phyloP scores from a whole-genome alignment of 1,284 basidiomycete species.

The Entoloma clypeatum region DNA sequence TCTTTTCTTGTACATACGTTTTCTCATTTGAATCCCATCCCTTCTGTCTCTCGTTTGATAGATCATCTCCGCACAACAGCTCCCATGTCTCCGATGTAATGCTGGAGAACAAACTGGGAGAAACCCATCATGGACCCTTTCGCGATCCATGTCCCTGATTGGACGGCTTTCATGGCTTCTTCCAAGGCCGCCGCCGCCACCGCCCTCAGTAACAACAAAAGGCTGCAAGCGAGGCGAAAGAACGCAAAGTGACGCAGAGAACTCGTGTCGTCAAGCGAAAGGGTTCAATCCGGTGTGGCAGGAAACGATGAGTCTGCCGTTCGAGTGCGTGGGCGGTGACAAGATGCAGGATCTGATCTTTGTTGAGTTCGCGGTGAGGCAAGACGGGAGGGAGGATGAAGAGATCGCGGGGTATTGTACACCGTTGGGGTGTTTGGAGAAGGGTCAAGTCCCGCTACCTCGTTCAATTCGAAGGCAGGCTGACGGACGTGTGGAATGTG shows the following conservation, averaged over 20 bases:
- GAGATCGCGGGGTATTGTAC: slow-evolving; percentile 67
- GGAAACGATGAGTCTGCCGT: slow-evolving; percentile 60
- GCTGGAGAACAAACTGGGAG: slow-evolving; percentile 58
- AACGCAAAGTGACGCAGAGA: slow-evolving; percentile 35
- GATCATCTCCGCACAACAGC: slow-evolving; percentile 92
- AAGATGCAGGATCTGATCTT: slow-evolving; percentile 80
- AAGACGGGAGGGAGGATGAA: slow-evolving; percentile 57
- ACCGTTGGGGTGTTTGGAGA: slow-evolving; percentile 61
- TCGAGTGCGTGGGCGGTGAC: slow-evolving; percentile 55
- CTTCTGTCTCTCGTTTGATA: slow-evolving; percentile 23
- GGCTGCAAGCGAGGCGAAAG: slow-evolving; percentile 27
- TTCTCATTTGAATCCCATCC: not conserved
- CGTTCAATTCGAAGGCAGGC: not conserved
- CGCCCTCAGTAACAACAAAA: slow-evolving; percentile 25
- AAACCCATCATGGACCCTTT: slow-evolving; percentile 67
- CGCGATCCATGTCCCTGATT: slow-evolving; percentile 73
- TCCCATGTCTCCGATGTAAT: slow-evolving; percentile 73
- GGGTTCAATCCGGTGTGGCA: slow-evolving; percentile 88
- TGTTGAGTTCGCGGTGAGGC: slow-evolving; percentile 64
- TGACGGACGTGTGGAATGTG: not conserved
- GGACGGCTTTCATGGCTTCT: slow-evolving; percentile 35
- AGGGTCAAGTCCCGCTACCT: slow-evolving; percentile 45
- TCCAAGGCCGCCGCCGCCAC: slow-evolving; percentile 20
- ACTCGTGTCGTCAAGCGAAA: slow-evolving; percentile 72
- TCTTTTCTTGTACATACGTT: no score